phyloP scores from a whole-genome alignment of 352 stramenopile species.

The Pythium apleroticum region DNA sequence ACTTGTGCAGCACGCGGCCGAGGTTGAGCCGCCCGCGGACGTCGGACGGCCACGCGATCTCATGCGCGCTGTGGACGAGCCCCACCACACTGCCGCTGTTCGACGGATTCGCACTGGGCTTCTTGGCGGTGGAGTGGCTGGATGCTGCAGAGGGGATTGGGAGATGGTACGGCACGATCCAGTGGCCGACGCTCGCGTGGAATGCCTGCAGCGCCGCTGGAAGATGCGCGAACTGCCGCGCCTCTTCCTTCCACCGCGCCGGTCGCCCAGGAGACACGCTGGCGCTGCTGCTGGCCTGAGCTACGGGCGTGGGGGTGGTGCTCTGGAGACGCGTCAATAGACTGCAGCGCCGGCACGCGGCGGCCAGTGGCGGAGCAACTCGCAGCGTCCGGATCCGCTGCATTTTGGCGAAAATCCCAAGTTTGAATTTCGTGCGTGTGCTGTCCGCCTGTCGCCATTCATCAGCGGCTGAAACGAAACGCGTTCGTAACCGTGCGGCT shows the following conservation, averaged over 20 bases:
- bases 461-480: neutral
- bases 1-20: slow-evolving; percentile 10
- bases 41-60: neutral
- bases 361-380: neutral
- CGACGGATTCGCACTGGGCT: neutral
- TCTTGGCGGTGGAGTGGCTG: neutral
- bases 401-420: neutral
- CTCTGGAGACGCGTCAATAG: neutral
- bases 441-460: neutral
- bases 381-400: too few species aligned
- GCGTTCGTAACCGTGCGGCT: neutral
- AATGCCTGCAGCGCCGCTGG: slow-evolving; percentile 13
- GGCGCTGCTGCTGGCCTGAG: neutral
- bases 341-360: neutral
- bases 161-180: slow-evolving; percentile 20
- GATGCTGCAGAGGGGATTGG: slow-evolving; percentile 1
- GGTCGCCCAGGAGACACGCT: neutral
- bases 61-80: neutral
- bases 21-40: slow-evolving; percentile 10
- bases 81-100: neutral
- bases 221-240: slow-evolving; percentile 2
- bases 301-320: neutral
- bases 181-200: slow-evolving; percentile 14
- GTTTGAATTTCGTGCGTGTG: neutral
- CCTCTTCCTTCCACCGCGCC: neutral